These are phyloP conservation scores for Aquanectria penicillioides DNA, from an alignment of 2,329 filamentous ascomycete genomes.

Conservation along the genomic window DNA sequence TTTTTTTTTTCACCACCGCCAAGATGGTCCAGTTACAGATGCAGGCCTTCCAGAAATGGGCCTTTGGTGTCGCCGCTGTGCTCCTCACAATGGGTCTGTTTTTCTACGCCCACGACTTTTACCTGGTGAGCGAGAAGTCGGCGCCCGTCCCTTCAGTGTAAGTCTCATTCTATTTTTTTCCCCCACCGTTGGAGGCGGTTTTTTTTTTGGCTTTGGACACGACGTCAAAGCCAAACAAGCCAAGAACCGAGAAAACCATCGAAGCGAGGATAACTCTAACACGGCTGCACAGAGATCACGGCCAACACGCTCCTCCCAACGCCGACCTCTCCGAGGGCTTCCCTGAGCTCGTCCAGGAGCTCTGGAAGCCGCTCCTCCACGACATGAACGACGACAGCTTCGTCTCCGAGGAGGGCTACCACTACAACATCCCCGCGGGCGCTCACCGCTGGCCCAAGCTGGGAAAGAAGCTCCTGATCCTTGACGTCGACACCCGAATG, in stretches of 20 bases:
- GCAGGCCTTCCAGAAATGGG: conserved; percentile 11
- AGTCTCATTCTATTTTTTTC: not conserved
- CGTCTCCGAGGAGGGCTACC: conserved; percentile 25
- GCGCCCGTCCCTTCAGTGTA: not conserved
- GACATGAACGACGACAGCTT: conserved; percentile 10
- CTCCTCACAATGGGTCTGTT: conserved; percentile 14
- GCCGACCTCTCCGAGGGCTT: conserved; percentile 9
- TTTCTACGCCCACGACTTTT: conserved; percentile 19
- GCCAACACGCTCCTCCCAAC: not conserved
- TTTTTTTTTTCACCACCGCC: not conserved
- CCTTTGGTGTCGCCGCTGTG: not conserved
- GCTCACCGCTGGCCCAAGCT: conserved; percentile 25
- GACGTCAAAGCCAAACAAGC: not conserved
- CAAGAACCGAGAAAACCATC: not conserved
- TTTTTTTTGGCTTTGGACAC: not conserved
- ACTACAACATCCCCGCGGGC: conserved; percentile 20
- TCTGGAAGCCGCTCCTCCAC: conserved; percentile 19
- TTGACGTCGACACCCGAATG: conserved; percentile 31
- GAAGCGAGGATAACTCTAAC: not conserved
- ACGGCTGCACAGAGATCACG: not conserved
- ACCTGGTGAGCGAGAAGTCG: not conserved
- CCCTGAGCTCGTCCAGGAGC: conserved; percentile 4
- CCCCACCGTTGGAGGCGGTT: no score
- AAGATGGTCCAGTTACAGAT: conserved; percentile 4
- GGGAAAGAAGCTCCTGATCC: conserved; percentile 35